Conservation (phyloP, 2,329 filamentous ascomycete genomes). For the Stylonectria norvegica region DNA sequence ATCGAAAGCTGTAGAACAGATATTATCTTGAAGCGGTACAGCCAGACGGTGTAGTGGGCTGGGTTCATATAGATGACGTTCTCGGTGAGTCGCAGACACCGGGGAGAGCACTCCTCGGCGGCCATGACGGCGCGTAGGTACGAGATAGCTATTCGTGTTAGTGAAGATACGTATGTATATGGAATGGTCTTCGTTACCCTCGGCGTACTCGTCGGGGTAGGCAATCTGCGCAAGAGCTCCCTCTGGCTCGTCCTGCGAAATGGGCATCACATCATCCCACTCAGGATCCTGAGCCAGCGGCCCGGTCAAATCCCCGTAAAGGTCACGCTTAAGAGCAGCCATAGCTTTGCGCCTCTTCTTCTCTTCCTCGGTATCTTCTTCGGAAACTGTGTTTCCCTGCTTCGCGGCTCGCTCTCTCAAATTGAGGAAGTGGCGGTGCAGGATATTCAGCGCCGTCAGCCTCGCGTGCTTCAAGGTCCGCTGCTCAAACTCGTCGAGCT, state of each 20-base stretch:
- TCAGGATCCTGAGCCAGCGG: conserved; percentile 58
- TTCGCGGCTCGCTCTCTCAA: conserved; percentile 32
- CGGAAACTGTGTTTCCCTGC: conserved; percentile 26
- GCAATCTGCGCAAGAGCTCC: conserved; percentile 87
- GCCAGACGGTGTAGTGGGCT: conserved; percentile 97
- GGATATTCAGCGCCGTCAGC: conserved; percentile 41
- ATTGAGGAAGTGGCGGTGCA: conserved; percentile 44
- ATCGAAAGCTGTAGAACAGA: conserved; percentile 63
- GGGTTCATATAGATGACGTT: conserved; percentile 91
- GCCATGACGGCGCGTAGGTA: conserved; percentile 96
- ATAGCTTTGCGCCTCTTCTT: conserved; percentile 48
- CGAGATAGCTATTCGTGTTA: conserved; percentile 62
- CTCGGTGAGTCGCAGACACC: conserved; percentile 77
- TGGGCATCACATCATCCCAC: conserved; percentile 82
- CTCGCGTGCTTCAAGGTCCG: conserved; percentile 40
- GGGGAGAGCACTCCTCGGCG: conserved; percentile 73
- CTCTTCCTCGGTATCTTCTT: conserved; percentile 45
- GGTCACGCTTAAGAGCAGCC: conserved; percentile 46
- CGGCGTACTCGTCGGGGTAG: conserved; percentile 84
- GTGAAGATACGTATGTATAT: conserved; percentile 10
- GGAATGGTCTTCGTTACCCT: conserved; percentile 50
- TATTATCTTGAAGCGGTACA: conserved; percentile 83
- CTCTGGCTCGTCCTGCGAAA: conserved; percentile 79
- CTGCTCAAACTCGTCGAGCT: conserved; percentile 43
- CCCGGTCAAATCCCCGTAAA: conserved; percentile 50